Base-by-base conservation (phyloP, 2,329 filamentous ascomycete species). In the Monosporascus sp. region DNA sequence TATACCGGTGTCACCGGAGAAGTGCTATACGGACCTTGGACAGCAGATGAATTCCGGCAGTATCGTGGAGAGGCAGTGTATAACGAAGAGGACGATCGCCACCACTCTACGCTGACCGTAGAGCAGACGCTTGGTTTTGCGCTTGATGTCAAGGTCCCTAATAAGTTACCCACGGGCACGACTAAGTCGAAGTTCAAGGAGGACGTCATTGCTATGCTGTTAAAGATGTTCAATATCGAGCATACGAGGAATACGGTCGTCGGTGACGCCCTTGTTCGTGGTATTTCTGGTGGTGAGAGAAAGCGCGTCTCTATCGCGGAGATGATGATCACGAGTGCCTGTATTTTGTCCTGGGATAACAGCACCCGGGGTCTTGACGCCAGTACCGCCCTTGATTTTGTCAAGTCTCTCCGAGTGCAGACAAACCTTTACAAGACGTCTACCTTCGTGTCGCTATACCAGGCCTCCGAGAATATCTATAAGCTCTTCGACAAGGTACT, bases 151-250 rank as follows among this genome's bases (percentile, higher is more conserved):
- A 96, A 95, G 71, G 86, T 89, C 15, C 90, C 92, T 6, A 85
- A 87, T 17, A 91, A 92, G 69, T 79, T 90, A 47, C 88, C 89
- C 0, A 82, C 79, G 4, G 89, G 89, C 22, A 79, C 94, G 60
- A 84, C 81, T 39, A 88, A 88, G 67, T 68, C 72, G 6, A 84
- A 88, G 17, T 93, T 93, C 74, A 92, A 92, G 73, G 78, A 88
- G 48, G 83, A 84, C 60, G 84, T 95, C 53, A 78, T 92, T 55
- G 79, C 83, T 18, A 82, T 86, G 63, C 77, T 96, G 54, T 76
- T 96, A 49, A 90, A 89, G 65, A 94, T 95, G 88, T 95, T 96
- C 77, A 94, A 93, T 66, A 96, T 96, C 51, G 88, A 92, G 68
- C 90, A 96, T 69, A 95, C 90, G 0, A 81, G 83, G 49, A 82